Base-by-base conservation (phyloP, 768 basidiomycete genomes). In the Amanita fuliginea region DNA sequence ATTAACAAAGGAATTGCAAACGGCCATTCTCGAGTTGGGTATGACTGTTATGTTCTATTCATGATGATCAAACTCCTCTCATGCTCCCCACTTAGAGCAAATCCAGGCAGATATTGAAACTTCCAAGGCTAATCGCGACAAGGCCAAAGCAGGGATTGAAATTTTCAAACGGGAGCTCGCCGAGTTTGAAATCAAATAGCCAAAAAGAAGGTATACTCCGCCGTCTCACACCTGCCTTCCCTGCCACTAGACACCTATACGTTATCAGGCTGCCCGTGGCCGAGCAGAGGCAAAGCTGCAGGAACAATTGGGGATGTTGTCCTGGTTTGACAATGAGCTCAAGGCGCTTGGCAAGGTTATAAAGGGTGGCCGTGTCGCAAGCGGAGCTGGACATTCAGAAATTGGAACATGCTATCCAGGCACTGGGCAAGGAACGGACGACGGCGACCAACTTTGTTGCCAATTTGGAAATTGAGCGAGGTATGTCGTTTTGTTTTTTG, bases 251-350 rank as follows among this genome's bases (percentile, higher is more conserved):
- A n/a, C n/a, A n/a, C n/a, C n/a, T n/a, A n/a, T n/a, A n/a, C n/a
- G n/a, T n/a, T n/a, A 14, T 43, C 55, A 89, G 81, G 69, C 67
- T 40, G 64, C 72, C 11, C 77, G 84, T 55, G 69, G 77, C 26
- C 73, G 77, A 53, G 86, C n/a, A n/a, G n/a, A n/a, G n/a, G n/a
- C n/a, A 2, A 81, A 78, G 55, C 76, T 97, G 10, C 73, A 81
- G 51, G 84, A 90, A 54, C 96, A 98, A 63, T 82, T 84, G 18
- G 91, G 89, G 4, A 85, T 87, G 6, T 74, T 98, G 9, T 81
- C 80, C 16, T 80, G 87, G 2, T 98, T 94, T 63, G 92, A 95
- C 59, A 77, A 79, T 35, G 94, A 98, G 64, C 67, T 99, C 52
- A 81, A 83, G 51, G 82, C 81, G 28, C 80, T 98, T 0, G 90